These are phyloP conservation scores for Rhizopogon sp. DNA, from an alignment of 768 basidiomycete species.

Conservation along the genomic window DNA sequence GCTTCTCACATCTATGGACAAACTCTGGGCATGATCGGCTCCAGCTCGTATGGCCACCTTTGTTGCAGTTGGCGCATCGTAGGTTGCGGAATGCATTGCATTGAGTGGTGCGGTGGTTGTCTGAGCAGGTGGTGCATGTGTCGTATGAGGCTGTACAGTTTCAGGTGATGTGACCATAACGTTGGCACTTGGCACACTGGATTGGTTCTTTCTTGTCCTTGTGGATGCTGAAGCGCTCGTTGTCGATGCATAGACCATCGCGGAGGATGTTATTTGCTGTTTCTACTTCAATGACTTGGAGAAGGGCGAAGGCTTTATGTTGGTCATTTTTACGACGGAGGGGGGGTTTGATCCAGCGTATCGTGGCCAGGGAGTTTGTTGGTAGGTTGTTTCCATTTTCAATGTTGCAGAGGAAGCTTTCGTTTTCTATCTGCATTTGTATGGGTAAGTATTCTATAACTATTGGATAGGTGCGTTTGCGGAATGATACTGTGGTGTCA, in stretches of 20 bases:
- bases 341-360: background rate
- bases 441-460: no score
- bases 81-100: background rate
- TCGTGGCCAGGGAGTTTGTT: background rate
- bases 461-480: no score
- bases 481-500: no score
- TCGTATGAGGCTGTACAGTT: background rate
- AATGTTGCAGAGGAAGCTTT: no score
- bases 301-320: constrained; percentile 14
- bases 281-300: constrained; percentile 12
- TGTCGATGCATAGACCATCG: constrained; percentile 13
- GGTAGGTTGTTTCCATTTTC: constrained; percentile 10
- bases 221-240: constrained; percentile 5
- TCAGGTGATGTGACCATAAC: background rate
- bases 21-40: background rate
- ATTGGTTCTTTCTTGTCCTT: constrained; percentile 6
- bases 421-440: no score
- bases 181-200: background rate
- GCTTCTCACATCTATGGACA: background rate
- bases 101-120: background rate
- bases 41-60: constrained; percentile 4
- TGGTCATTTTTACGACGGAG: background rate
- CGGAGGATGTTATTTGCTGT: constrained; percentile 19
- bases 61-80: background rate
- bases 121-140: background rate